Base-by-base conservation (phyloP, 23 red algal genomes). In the Gracilaria gracilis region DNA sequence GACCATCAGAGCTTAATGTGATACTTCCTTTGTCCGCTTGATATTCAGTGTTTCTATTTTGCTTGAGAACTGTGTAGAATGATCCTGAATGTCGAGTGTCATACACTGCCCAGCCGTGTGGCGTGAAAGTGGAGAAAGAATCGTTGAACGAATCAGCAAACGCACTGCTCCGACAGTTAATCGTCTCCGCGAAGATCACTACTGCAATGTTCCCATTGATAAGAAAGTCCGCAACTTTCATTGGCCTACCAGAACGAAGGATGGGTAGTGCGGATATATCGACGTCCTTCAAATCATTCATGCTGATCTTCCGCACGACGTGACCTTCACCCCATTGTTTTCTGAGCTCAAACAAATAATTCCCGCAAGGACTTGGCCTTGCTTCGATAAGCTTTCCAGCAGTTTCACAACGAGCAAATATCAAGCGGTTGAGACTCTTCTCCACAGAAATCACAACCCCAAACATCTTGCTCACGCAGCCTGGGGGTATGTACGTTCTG, bases 101-200 rank as follows among this genome's bases (percentile, higher is more conserved):
- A 31, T 77, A 77, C 20, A 77, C 72, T 8, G 20, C 72, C 72
- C 72, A 77, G 9, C 72, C 72, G 21, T 69, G 64, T 20, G 64
- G 64, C 13, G 16, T 69, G 32, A 69, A 69, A 9, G 32, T 32
- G 2, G 33, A 31, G 24, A 31, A 69, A 36, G 32, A 36, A 36
- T 36, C 15, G 0, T 69, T 20, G 13, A 0, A 4, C 36, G 33
- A 69, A 14, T 20, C 64, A 17, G 32, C 11, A 19, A 17, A 28
- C 31, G 25, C 9, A 4, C 20, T 49, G 38, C 21, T 31, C 9
- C 72, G 72, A 51, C 6, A 77, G 27, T 67, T 67, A 31, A 25
- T 9, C 35, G 1, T 19, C 17, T 50, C 42, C 27, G 72, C 23
- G 42, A 77, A 51, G 6, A 77, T 27, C 16, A 77, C 72, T 25